These are phyloP conservation scores for Astragalus membranaceus DNA, from an alignment of 306 rosid genomes.

Conservation along the genomic window DNA sequence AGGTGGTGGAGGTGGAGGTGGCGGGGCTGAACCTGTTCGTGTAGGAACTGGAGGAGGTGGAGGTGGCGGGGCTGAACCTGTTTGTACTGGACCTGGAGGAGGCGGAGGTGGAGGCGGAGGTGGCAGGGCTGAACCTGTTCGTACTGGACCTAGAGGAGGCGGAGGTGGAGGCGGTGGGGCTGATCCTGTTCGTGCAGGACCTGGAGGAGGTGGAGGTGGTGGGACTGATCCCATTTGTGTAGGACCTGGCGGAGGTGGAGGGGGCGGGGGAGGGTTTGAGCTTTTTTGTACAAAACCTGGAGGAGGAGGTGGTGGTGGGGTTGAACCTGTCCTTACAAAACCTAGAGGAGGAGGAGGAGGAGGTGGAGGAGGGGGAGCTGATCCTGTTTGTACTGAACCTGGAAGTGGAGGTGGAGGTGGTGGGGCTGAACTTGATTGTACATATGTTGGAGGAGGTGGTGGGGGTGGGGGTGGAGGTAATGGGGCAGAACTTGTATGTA, in stretches of 20 bases:
- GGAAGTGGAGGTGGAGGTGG: slow-evolving; percentile 25
- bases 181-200: slow-evolving; percentile 6
- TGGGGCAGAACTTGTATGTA: background rate
- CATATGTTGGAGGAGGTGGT: slow-evolving; percentile 30
- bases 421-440: background rate
- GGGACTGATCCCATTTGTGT: slow-evolving; percentile 18
- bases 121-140: background rate
- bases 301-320: slow-evolving; percentile 32
- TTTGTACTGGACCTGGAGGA: slow-evolving; percentile 14
- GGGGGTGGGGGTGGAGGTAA: slow-evolving; percentile 3
- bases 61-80: slow-evolving; percentile 23
- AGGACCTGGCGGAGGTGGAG: slow-evolving; percentile 15
- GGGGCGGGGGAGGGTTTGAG: slow-evolving; percentile 34
- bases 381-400: background rate
- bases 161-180: slow-evolving; percentile 36
- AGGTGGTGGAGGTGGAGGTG: slow-evolving; percentile 35
- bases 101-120: slow-evolving; percentile 36
- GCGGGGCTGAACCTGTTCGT: slow-evolving; percentile 1
- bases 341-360: slow-evolving; percentile 16
- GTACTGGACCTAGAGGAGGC: background rate
- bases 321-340: background rate
- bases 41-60: slow-evolving; percentile 22
- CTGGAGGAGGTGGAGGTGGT: slow-evolving; percentile 21
- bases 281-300: background rate
- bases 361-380: slow-evolving; percentile 11